Conservation (phyloP, 768 basidiomycete genomes). For the Lyophyllum semitale region DNA sequence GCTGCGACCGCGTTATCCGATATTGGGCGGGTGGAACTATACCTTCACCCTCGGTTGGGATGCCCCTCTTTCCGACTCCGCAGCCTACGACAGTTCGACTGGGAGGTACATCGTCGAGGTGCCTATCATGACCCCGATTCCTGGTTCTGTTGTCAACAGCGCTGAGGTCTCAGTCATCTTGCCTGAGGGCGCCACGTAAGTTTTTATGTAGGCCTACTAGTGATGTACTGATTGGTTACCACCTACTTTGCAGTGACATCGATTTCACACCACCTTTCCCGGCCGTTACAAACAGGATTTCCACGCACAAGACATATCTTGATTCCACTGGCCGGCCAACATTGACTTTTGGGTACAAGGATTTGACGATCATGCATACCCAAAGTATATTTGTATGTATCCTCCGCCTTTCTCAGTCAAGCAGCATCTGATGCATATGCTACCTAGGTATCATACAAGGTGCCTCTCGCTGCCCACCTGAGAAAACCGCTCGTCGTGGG, state of each 20-base stretch:
- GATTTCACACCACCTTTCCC: slow-evolving; percentile 79
- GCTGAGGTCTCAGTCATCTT: slow-evolving; percentile 80
- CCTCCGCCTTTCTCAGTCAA: neutral
- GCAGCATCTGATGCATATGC: neutral
- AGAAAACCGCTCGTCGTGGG: slow-evolving; percentile 85
- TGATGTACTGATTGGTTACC: slow-evolving; percentile 5
- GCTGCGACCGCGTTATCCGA: slow-evolving; percentile 85
- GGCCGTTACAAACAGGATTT: slow-evolving; percentile 56
- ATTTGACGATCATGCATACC: slow-evolving; percentile 79
- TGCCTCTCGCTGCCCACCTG: slow-evolving; percentile 77
- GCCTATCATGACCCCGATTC: slow-evolving; percentile 82
- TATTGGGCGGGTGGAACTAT: slow-evolving; percentile 98
- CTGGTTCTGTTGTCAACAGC: slow-evolving; percentile 79
- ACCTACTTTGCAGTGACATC: slow-evolving; percentile 59
- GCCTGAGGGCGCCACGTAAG: slow-evolving; percentile 96
- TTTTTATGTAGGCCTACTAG: slow-evolving; percentile 10
- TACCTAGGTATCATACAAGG: slow-evolving; percentile 81
- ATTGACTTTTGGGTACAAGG: slow-evolving; percentile 69
- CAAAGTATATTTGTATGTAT: slow-evolving; percentile 79
- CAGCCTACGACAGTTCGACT: slow-evolving; percentile 59
- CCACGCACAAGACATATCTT: slow-evolving; percentile 84
- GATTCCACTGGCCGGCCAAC: slow-evolving; percentile 89
- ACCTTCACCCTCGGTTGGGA: slow-evolving; percentile 94
- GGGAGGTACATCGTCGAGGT: slow-evolving; percentile 76
- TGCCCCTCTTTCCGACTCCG: slow-evolving; percentile 75